Conservation (phyloP, 31 red algal species). For the Bonnemaisonia californica region DNA sequence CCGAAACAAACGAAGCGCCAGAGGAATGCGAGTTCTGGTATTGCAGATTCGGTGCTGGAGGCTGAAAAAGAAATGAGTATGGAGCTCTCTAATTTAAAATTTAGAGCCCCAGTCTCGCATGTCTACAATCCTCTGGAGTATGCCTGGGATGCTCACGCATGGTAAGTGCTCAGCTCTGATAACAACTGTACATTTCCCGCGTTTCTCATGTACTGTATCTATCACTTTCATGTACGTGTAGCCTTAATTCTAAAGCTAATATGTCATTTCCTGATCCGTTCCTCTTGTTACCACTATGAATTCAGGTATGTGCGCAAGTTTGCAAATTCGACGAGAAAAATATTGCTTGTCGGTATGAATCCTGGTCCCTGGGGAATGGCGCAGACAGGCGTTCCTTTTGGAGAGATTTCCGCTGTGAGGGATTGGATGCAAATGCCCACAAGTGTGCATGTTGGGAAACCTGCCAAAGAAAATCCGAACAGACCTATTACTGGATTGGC, state of each 20-base stretch:
- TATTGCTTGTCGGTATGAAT: constrained; percentile 86
- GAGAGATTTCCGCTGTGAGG: constrained; percentile 53
- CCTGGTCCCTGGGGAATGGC: constrained; percentile 87
- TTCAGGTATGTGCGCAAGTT: constrained; percentile 62
- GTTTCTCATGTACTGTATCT: too few relatives aligned
- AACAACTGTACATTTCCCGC: background rate
- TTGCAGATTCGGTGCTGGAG: constrained; percentile 51
- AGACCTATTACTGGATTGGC: constrained; percentile 63
- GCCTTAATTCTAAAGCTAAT: too few relatives aligned
- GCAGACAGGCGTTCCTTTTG: constrained; percentile 85
- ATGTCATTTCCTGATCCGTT: too few relatives aligned
- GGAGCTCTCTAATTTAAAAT: constrained; percentile 26
- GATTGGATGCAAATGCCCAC: constrained; percentile 52
- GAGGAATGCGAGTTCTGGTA: background rate
- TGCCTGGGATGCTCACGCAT: constrained; percentile 72
- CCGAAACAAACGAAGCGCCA: too few relatives aligned
- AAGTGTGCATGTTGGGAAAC: constrained; percentile 27
- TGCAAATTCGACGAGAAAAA: constrained; percentile 38
- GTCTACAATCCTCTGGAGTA: constrained; percentile 78
- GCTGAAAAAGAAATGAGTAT: constrained; percentile 58
- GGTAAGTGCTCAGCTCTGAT: constrained; percentile 19
- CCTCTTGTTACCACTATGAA: too few relatives aligned
- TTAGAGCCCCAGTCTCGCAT: constrained; percentile 54
- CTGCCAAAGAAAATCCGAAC: constrained; percentile 43
- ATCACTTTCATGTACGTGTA: too few relatives aligned